Conservation (phyloP, 75 land plant species). For the Adiantum capillusveneris region DNA sequence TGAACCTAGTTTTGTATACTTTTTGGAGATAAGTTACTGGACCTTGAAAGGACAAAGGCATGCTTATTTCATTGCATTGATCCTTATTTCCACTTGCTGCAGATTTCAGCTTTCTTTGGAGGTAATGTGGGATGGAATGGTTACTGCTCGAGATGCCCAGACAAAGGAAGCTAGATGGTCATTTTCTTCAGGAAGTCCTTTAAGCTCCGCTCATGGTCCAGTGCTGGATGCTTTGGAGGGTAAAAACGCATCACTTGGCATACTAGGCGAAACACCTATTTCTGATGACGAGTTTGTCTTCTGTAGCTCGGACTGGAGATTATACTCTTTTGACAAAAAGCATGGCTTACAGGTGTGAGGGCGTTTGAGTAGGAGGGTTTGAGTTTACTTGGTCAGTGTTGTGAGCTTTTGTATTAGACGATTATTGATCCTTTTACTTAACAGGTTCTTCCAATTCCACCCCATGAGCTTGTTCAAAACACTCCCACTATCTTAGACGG, state of each 20-base stretch:
- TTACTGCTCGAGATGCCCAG: conserved; percentile 1
- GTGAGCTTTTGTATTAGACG: no score
- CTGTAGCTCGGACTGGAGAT: neutral
- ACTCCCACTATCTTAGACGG: conserved; percentile 19
- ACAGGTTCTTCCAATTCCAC: conserved; percentile 12
- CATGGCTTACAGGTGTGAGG: neutral
- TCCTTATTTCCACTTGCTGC: neutral
- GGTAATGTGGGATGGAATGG: neutral
- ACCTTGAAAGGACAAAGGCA: no score
- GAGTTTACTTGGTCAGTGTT: no score
- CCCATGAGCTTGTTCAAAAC: conserved; percentile 12
- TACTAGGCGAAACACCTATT: neutral
- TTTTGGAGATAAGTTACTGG: no score
- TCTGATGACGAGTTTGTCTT: conserved; percentile 1
- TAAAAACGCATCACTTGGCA: neutral
- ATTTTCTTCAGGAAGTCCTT: conserved; percentile 1
- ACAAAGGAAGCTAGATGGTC: conserved; percentile 3
- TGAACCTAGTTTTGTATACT: no score
- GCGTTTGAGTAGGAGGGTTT: no score
- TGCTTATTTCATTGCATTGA: no score
- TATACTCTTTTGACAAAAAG: conserved; percentile 1
- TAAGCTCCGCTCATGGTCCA: neutral
- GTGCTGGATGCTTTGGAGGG: neutral
- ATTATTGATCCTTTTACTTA: no score
- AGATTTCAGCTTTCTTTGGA: conserved; percentile 5